Percentiles rank a stretch among this genome's conserved stretches.
Evolutionary conservation across 2,329 filamentous ascomycete species (phyloP).

Genomic region (Beauveria scarabaeidicola): DNA sequence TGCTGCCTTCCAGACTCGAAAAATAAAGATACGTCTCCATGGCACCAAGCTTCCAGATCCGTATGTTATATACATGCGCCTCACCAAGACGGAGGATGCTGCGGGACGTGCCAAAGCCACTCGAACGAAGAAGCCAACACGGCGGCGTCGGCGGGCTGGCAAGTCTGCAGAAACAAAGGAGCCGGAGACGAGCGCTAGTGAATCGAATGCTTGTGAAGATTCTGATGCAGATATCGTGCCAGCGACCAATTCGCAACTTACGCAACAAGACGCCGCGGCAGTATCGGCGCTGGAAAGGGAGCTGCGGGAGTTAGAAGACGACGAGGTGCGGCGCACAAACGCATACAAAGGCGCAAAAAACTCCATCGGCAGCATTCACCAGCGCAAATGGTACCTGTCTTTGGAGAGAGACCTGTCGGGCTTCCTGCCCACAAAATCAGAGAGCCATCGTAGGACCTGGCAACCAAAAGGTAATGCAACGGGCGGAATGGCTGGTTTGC

Average conservation of each 20-base stretch:
- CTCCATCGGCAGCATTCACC: conserved; percentile 57
- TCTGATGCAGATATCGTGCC: conserved; percentile 16
- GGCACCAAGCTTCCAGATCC: conserved; percentile 43
- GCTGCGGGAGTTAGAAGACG: conserved; percentile 39
- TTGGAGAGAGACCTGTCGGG: conserved; percentile 53
- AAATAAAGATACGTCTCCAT: conserved; percentile 47
- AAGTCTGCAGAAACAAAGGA: not conserved
- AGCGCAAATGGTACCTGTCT: conserved; percentile 57
- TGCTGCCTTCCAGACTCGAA: conserved; percentile 43
- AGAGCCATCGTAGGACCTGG: conserved; percentile 15
- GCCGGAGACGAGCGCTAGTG: conserved; percentile 19
- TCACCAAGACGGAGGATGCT: conserved; percentile 36
- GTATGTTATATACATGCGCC: conserved; percentile 48
- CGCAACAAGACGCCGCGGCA: not conserved
- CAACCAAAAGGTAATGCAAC: not conserved
- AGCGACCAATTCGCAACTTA: conserved; percentile 1
- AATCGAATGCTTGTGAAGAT: conserved; percentile 13
- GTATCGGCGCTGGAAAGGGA: conserved; percentile 32
- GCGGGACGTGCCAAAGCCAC: conserved; percentile 20
- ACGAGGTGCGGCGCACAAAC: conserved; percentile 49
- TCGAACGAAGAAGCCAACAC: not conserved
- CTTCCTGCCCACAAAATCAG: conserved; percentile 34
- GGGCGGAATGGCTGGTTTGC: not conserved
- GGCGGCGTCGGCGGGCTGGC: conserved; percentile 4
- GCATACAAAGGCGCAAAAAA: conserved; percentile 60